A percentile compares a stretch with the other conserved stretches of the same genome.
Conservation (phyloP, 129 eudicot genomes). For the Cynara cardunculus region DNA sequence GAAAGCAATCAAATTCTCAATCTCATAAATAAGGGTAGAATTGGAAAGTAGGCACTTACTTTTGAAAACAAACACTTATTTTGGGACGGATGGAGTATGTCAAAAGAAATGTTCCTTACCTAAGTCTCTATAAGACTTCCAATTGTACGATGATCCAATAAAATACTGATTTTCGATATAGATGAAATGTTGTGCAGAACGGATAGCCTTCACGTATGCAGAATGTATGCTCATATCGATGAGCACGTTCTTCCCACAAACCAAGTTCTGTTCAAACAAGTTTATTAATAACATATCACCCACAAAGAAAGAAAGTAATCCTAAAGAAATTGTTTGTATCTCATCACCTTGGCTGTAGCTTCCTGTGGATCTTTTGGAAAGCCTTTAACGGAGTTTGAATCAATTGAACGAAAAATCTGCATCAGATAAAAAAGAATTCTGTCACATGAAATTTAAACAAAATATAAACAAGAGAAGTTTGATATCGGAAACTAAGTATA, state of each 20-base stretch:
- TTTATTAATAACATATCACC: constrained; percentile 11
- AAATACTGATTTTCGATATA: constrained; percentile 90
- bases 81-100: not conserved
- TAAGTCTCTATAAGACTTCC: constrained; percentile 66
- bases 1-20: not conserved
- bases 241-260: constrained; percentile 80
- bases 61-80: not conserved
- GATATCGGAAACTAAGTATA: not conserved
- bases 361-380: constrained; percentile 81
- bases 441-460: constrained; percentile 8
- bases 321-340: not conserved
- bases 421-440: constrained; percentile 9
- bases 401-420: constrained; percentile 82
- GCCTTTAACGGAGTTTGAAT: constrained; percentile 75
- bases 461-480: not conserved
- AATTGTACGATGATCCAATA: constrained; percentile 84
- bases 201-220: constrained; percentile 83
- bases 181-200: constrained; percentile 86
- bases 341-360: constrained; percentile 53
- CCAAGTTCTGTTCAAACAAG: constrained; percentile 62
- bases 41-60: not conserved
- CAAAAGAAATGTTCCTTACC: constrained; percentile 37
- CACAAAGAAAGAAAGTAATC: not conserved
- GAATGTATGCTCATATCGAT: constrained; percentile 95
- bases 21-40: not conserved